Conservation (phyloP, 257 asterid genomes). For the Cynanchum wilfordii region DNA sequence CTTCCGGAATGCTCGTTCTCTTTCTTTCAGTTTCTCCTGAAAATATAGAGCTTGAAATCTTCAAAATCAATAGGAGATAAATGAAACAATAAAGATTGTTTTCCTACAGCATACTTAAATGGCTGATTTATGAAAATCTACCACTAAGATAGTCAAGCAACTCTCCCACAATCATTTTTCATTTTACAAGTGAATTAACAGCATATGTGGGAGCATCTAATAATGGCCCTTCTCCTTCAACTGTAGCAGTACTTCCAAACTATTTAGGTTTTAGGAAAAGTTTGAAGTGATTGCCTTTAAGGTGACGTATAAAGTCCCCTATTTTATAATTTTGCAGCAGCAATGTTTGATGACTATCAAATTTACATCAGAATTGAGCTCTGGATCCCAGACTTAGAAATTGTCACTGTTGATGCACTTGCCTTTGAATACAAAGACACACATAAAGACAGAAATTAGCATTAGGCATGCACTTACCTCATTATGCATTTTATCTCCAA, state of each 20-base stretch:
- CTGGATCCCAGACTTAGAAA: neutral
- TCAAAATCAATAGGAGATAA: neutral
- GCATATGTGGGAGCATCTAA: neutral
- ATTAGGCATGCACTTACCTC: neutral
- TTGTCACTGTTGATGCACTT: neutral
- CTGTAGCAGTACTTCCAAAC: neutral
- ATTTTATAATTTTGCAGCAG: neutral
- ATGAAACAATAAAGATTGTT: neutral
- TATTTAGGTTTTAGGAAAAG: neutral
- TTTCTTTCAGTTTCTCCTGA: constrained; percentile 88
- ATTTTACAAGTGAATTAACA: constrained; percentile 5
- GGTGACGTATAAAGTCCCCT: neutral
- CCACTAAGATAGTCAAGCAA: neutral
- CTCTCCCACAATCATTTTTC: neutral
- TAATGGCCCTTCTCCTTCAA: neutral
- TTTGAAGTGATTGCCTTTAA: neutral
- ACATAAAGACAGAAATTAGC: neutral
- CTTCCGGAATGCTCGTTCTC: constrained; percentile 82
- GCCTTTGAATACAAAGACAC: neutral
- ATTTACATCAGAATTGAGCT: neutral
- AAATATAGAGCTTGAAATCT: neutral
- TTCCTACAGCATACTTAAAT: neutral
- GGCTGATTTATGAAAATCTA: neutral
- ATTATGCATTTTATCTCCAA: neutral
- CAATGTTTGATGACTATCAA: neutral